These are phyloP conservation scores for Brassica rapa DNA, from an alignment of 345 rosid species.

Conservation along the genomic window DNA sequence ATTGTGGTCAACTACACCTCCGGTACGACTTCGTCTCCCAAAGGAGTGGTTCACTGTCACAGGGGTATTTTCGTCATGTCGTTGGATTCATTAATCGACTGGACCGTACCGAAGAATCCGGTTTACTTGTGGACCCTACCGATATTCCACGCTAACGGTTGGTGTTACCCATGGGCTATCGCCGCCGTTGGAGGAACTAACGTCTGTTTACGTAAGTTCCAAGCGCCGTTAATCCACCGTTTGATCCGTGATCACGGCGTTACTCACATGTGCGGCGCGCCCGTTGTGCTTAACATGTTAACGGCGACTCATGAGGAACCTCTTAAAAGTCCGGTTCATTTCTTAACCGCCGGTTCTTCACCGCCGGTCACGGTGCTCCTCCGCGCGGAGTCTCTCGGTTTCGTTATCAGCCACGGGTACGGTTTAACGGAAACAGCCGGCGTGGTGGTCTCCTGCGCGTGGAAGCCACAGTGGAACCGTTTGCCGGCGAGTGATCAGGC, in stretches of 20 bases:
- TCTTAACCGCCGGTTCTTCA: conserved; percentile 76
- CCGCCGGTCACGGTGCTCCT: conserved; percentile 69
- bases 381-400: conserved; percentile 68
- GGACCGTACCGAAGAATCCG: conserved; percentile 63
- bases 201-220: conserved; percentile 69
- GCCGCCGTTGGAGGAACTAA: conserved; percentile 86
- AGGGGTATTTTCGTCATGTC: conserved; percentile 59
- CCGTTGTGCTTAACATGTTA: conserved; percentile 76
- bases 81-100: conserved; percentile 53
- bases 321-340: conserved; percentile 50
- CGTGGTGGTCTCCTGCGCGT: conserved; percentile 57
- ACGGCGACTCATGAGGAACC: conserved; percentile 39
- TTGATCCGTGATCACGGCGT: conserved; percentile 57
- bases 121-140: conserved; percentile 88
- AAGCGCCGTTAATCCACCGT: conserved; percentile 49
- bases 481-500: conserved; percentile 60
- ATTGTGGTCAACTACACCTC: conserved; percentile 75
- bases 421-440: conserved; percentile 77
- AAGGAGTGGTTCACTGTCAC: conserved; percentile 84
- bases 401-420: conserved; percentile 68
- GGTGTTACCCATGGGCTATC: conserved; percentile 73
- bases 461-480: conserved; percentile 74
- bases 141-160: conserved; percentile 84
- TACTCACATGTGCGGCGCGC: conserved; percentile 89
- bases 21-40: conserved; percentile 85